Conservation (phyloP, 176 grass and related monocot genomes). For the Stipa capillata region DNA sequence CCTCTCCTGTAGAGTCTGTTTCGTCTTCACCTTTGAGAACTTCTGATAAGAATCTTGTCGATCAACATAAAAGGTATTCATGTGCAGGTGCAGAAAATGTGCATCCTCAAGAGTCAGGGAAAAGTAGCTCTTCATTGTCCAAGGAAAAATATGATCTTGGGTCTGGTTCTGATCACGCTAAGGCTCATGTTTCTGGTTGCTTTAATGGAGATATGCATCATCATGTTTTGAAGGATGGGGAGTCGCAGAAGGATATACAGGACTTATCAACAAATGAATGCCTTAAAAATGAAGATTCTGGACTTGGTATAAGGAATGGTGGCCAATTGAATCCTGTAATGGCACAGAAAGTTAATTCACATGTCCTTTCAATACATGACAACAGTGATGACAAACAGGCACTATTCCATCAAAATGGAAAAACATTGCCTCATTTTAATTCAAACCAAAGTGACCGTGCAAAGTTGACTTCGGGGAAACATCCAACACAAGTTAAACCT, state of each 20-base stretch:
- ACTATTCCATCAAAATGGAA: slow-evolving; percentile 10
- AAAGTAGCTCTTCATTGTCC: slow-evolving; percentile 13
- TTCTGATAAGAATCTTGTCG: slow-evolving; percentile 25
- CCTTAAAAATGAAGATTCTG: slow-evolving; percentile 17
- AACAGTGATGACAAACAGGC: slow-evolving; percentile 4
- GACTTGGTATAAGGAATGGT: slow-evolving; percentile 3
- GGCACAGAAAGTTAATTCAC: slow-evolving; percentile 2
- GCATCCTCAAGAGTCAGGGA: slow-evolving; percentile 22
- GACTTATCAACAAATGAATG: not conserved
- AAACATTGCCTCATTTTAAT: not conserved
- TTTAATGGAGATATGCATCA: slow-evolving; percentile 4
- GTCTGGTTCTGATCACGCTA: slow-evolving; percentile 20
- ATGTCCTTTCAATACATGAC: not conserved
- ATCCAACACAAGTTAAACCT: slow-evolving; percentile 18
- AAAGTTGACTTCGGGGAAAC: slow-evolving; percentile 16
- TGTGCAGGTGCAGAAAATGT: slow-evolving; percentile 18
- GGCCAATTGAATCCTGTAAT: slow-evolving; percentile 10
- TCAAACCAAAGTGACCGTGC: slow-evolving; percentile 18
- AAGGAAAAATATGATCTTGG: slow-evolving; percentile 30
- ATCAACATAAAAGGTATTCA: slow-evolving; percentile 29
- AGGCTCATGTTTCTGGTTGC: slow-evolving; percentile 20
- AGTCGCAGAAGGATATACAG: slow-evolving; percentile 28
- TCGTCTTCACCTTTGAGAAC: slow-evolving; percentile 61
- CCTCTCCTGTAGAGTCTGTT: slow-evolving; percentile 76
- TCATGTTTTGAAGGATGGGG: slow-evolving; percentile 20